Base-by-base conservation (phyloP, 768 basidiomycete genomes). In the Mycena sanguinolenta region DNA sequence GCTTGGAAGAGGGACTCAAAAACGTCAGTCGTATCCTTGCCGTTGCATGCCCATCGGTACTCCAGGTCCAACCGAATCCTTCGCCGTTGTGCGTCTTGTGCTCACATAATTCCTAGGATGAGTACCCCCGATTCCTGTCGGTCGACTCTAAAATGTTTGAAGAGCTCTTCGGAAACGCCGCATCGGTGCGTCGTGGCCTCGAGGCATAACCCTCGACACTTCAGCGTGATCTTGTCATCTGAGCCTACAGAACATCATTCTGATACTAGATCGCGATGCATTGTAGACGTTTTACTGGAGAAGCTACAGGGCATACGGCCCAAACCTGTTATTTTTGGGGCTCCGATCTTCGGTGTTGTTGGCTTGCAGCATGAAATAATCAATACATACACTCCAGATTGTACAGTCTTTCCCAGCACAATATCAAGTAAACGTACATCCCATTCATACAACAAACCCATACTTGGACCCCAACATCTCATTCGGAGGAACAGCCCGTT, bases 401-500 rank as follows among this genome's bases (percentile, higher is more conserved):
- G 21, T 53, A 53, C 52, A 53, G 52, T 28, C 52, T 28, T 50
- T 50, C 27, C 25, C 39, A 19, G n/a, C 16, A 39, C 36, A 58
- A 59, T 17, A 14, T 44, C 25, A 34, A 10, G 25, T 34, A 25
- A n/a, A n/a, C n/a, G n/a, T 16, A 34, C 52, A 16, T 19, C 32
- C 65, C 63, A 70, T 57, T 17, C 42, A 38, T 67, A 46, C 46
- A 0, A 53, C 42, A n/a, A 77, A 27, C 27, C 76, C 77, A 62
- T 78, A 79, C 7, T 52, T 50, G 16, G 67, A 38, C 4, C 73
- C 75, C 28, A 79, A 52, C 78, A 79, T 79, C 59, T 74, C 72
- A 54, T 79, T 79, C 23, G 77, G 74, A 54, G 73, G 67, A 32
- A 72, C 70, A 61, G 72, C 67, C 38, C 72, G 76, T 65, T 79